These are phyloP conservation scores for Hypoxylon sp. DNA, from an alignment of 2,329 filamentous ascomycete genomes.

Conservation along the genomic window DNA sequence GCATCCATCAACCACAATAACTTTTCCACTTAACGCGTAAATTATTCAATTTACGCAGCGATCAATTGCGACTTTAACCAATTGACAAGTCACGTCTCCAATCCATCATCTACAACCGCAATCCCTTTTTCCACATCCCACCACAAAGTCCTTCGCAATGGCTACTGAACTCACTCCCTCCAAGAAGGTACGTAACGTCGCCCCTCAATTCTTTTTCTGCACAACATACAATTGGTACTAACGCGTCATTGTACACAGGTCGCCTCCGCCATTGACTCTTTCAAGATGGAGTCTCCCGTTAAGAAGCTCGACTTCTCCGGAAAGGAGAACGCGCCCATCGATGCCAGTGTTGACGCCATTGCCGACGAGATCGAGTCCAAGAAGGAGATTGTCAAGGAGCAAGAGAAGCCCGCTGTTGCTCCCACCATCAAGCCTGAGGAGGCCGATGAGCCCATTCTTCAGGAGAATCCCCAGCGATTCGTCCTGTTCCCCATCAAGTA, in stretches of 20 bases:
- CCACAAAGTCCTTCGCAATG: conserved; percentile 68
- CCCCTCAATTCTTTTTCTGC: conserved; percentile 39
- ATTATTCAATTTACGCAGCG: conserved; percentile 35
- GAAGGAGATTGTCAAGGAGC: conserved; percentile 67
- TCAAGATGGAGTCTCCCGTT: conserved; percentile 93
- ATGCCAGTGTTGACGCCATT: conserved; percentile 66
- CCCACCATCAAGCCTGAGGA: conserved; percentile 76
- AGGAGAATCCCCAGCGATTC: conserved; percentile 96
- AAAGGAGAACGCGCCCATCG: conserved; percentile 83
- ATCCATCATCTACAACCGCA: conserved; percentile 43
- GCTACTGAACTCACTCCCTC: conserved; percentile 77
- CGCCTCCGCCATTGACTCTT: conserved; percentile 85
- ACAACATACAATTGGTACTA: conserved; percentile 38
- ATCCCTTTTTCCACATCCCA: conserved; percentile 45
- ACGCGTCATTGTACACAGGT: conserved; percentile 68
- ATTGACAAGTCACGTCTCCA: conserved; percentile 23
- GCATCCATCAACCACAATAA: conserved; percentile 46
- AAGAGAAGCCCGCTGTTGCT: conserved; percentile 59
- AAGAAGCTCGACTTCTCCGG: conserved; percentile 90
- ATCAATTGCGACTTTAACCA: conserved; percentile 19
- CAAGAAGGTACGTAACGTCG: conserved; percentile 66
- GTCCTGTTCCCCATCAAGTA: conserved; percentile 99
- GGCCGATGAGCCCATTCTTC: conserved; percentile 88
- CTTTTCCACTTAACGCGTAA: conserved; percentile 46
- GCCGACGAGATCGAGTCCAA: conserved; percentile 72